phyloP scores from a whole-genome alignment of 805 yeast genomes.

The Hanseniaspora clermontiae region DNA sequence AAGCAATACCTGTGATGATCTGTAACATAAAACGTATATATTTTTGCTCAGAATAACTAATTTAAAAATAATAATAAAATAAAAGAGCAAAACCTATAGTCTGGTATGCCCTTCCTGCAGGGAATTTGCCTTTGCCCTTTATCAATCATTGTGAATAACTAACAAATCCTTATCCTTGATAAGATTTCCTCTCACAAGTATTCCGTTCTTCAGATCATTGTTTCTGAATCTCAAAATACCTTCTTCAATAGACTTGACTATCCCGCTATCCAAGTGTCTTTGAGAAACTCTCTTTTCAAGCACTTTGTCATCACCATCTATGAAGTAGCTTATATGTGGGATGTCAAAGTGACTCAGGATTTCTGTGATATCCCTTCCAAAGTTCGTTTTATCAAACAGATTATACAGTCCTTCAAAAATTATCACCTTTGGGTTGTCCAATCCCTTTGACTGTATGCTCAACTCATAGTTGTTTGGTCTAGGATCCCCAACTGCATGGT shows the following conservation, averaged over 20 bases:
- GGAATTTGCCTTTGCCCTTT: background rate
- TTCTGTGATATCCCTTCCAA: slow-evolving; percentile 31
- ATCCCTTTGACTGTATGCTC: slow-evolving; percentile 18
- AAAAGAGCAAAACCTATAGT: background rate
- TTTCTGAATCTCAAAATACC: slow-evolving; percentile 40
- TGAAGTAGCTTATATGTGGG: slow-evolving; percentile 35
- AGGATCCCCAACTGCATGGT: slow-evolving; percentile 67
- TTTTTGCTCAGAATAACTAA: background rate
- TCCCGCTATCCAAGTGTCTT: slow-evolving; percentile 52
- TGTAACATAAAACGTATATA: background rate
- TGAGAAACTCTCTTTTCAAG: slow-evolving; percentile 49
- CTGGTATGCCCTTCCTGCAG: too few species aligned
- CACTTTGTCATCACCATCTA: slow-evolving; percentile 34
- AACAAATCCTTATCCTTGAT: background rate
- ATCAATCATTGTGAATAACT: background rate
- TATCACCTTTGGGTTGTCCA: slow-evolving; percentile 36
- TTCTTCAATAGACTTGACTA: slow-evolving; percentile 35
- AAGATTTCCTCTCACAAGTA: slow-evolving; percentile 18
- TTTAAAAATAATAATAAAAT: too few species aligned
- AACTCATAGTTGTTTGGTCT: slow-evolving; percentile 40
- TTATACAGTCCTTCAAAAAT: slow-evolving; percentile 70
- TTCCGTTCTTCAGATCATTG: slow-evolving; percentile 59
- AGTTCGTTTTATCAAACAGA: slow-evolving; percentile 43
- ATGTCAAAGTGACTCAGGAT: slow-evolving; percentile 23
- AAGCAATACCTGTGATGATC: background rate